Base-by-base conservation (phyloP, 805 yeast species). In the Brettanomyces bruxellensis region DNA sequence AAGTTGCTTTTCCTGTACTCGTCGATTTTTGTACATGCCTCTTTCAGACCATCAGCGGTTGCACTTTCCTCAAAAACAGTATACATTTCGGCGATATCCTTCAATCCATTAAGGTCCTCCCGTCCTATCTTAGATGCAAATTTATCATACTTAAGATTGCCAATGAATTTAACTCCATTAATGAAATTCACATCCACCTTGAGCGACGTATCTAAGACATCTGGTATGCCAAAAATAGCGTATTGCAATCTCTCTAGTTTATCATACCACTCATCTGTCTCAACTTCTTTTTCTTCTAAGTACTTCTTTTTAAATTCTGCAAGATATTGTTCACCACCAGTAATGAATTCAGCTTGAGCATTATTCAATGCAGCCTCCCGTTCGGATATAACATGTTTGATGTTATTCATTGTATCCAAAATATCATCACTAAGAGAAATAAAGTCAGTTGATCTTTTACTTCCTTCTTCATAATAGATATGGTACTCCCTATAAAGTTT, bases 321-420 rank as follows among this genome's bases (percentile, higher is more conserved):
- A 47, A 86, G 65, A 49, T 83, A 76, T 47, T 65, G 55, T 14
- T 64, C 62, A 49, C 78, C 77, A 46, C 70, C 67, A 7, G 65
- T 62, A 8, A 63, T 62, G 45, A 78, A 69, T 39, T 65, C 70
- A 23, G 66, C 65, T 55, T 72, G 73, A 1, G 83, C 86, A 49
- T 79, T 71, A 52, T 75, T 79, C 57, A 75, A 79, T 0, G 90
- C 79, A 49, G 78, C 78, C 53, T 83, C 84, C 60, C 99, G 78
- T 66, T 91, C 99, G 53, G 87, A 78, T 40, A 91, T 71, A 4
- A 87, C 96, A 61, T 84, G 91, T 61, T 87, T 83, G 57, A 91
- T 86, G 55, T 86, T 74, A 79, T 80, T 72, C 88, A 85, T 81
- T 1, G 89, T 75, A 34, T 71, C 69, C 53, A 79, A 70, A 38